Conservation (phyloP, 75 land plant genomes). For the Ceratopteris richardii region DNA sequence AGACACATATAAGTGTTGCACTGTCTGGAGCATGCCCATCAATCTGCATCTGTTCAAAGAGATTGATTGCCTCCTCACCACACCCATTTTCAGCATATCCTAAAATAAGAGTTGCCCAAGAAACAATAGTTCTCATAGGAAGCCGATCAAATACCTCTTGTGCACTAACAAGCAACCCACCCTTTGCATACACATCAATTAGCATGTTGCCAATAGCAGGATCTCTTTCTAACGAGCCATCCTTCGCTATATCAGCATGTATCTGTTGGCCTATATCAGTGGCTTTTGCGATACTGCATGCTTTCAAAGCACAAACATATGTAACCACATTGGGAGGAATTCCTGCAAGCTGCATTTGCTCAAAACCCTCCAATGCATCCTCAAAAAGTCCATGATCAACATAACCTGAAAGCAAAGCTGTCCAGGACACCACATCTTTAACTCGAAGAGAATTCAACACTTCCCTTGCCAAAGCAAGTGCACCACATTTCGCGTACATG, state of each 20-base stretch:
- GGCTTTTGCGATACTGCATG: too few species aligned
- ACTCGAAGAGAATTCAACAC: conserved; percentile 16
- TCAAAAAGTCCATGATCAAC: conserved; percentile 13
- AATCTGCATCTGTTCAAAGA: conserved; percentile 20
- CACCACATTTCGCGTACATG: conserved; percentile 61
- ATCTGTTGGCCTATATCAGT: too few species aligned
- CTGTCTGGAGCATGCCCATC: conserved; percentile 19
- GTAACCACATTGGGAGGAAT: conserved; percentile 8
- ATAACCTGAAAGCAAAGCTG: conserved; percentile 16
- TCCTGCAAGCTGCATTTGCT: conserved; percentile 5
- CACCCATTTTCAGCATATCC: conserved; percentile 19
- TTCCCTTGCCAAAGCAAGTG: conserved; percentile 24
- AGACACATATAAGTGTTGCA: too few species aligned
- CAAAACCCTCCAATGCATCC: conserved; percentile 3
- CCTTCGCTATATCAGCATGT: too few species aligned
- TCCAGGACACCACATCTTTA: conserved; percentile 18
- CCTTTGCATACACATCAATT: conserved; percentile 19
- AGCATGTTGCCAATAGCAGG: background rate
- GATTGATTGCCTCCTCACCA: conserved; percentile 17
- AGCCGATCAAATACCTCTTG: background rate
- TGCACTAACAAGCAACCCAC: conserved; percentile 14
- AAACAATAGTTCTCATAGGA: background rate
- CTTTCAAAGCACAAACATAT: too few species aligned
- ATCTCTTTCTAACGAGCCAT: background rate
- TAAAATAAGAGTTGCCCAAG: background rate